Percentiles rank a stretch among this genome's conserved stretches.
These are phyloP conservation scores for Ganoderma lingzhi DNA, from an alignment of 1,284 basidiomycete species.

Conservation along the genomic window DNA sequence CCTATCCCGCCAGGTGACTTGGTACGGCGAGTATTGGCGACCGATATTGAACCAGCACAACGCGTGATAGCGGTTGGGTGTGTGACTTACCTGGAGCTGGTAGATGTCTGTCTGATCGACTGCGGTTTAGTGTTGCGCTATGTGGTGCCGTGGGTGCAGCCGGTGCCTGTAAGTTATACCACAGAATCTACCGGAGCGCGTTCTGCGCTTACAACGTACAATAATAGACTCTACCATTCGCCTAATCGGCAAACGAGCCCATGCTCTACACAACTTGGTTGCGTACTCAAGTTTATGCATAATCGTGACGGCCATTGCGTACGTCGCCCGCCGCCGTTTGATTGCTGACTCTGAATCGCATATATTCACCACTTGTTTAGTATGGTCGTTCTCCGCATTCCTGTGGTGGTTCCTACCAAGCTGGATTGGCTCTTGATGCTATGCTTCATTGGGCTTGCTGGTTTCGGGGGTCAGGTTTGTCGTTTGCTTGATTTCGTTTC, in stretches of 20 bases:
- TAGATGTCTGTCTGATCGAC: background rate
- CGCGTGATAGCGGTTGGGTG: constrained; percentile 49
- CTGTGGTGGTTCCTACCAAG: constrained; percentile 56
- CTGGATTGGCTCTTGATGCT: constrained; percentile 55
- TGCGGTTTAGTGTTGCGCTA: constrained; percentile 53
- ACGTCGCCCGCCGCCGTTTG: constrained; percentile 27
- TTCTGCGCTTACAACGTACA: background rate
- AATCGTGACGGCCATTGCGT: constrained; percentile 61
- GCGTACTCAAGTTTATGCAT: constrained; percentile 74
- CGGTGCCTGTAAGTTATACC: constrained; percentile 59
- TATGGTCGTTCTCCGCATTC: constrained; percentile 51
- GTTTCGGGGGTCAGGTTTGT: constrained; percentile 64
- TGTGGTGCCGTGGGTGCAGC: constrained; percentile 69
- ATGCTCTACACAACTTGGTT: constrained; percentile 76
- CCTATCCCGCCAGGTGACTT: constrained; percentile 4
- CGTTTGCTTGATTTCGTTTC: background rate
- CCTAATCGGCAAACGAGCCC: constrained; percentile 77
- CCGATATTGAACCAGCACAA: constrained; percentile 42
- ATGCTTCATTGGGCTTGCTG: constrained; percentile 60
- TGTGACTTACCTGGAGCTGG: constrained; percentile 10
- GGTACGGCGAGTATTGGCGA: background rate
- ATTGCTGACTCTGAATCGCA: background rate
- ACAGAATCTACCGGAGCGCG: background rate
- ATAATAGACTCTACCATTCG: constrained; percentile 68
- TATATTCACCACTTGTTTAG: constrained; percentile 37